Base-by-base conservation (phyloP, 2,329 filamentous ascomycete species). In the Leptosphaerulina australis region DNA sequence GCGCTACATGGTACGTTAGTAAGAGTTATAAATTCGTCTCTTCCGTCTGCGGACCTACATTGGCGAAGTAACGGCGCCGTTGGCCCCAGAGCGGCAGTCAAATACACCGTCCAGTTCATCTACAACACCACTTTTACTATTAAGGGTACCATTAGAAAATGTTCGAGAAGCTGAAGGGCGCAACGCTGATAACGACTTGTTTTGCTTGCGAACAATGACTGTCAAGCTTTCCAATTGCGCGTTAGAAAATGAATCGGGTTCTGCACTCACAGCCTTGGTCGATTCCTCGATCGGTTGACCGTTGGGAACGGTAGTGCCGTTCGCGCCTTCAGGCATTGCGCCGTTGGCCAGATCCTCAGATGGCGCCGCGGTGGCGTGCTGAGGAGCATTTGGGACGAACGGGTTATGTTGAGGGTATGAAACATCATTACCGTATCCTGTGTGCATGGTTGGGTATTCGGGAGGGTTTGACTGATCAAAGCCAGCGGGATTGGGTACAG, bases 61-160 rank as follows among this genome's bases (percentile, higher is more conserved):
- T 43, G 65, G 53, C 20, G 50, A 58, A 53, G 50, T 46, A 60
- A 56, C 66, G 38, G 69, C 67, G 48, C 73, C 75, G 74, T 74
- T 31, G 59, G 62, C 29, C 62, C 60, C 26, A 70, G 58, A 43
- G 63, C 75, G 74, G 36, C 70, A 67, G 48, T 65, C 68, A 30
- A 74, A 69, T 46, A 64, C 56, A 59, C 71, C 76, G 38, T 76
- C 69, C 61, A 78, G 63, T 66, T 81, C 77, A 56, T 77, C 74
- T 62, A 75, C 73, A 66, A 80, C 77, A 60, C 72, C 76, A 55
- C 39, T 53, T 67, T 73, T 76, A 63, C 76, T 76, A 71, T 85
- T 78, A 69, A 84, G 78, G 39, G 76, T 81, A 55, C 79, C 77
- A 67, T 83, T 81, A 55, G 80, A 81, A 69, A 81, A 82, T 15